phyloP scores from a whole-genome alignment of 1,139 yeast species.

The Suhomyces coccinellae region DNA sequence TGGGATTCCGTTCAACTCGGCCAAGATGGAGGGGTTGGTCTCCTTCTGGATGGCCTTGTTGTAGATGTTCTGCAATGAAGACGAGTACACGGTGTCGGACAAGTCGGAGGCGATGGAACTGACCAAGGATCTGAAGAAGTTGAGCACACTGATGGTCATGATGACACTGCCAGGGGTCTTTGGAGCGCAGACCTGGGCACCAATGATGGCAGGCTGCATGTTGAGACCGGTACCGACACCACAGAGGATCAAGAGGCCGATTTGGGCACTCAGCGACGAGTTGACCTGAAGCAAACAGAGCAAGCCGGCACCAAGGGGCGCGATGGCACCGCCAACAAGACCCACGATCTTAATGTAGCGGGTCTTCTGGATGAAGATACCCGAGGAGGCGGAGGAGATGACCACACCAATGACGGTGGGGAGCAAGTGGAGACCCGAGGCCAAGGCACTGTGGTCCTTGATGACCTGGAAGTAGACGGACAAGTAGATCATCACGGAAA shows the following conservation, averaged over 20 bases:
- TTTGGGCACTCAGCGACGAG: slow-evolving; percentile 27
- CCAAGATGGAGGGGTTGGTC: slow-evolving; percentile 4
- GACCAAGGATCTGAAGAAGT: slow-evolving; percentile 33
- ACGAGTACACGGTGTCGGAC: slow-evolving; percentile 36
- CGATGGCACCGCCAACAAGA: slow-evolving; percentile 26
- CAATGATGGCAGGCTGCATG: slow-evolving; percentile 31
- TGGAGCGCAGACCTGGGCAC: slow-evolving; percentile 39
- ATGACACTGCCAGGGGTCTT: slow-evolving; percentile 38
- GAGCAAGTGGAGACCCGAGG: slow-evolving; percentile 41
- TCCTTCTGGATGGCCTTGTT: slow-evolving; percentile 18
- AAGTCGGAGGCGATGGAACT: slow-evolving; percentile 35
- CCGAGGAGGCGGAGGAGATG: slow-evolving; percentile 29
- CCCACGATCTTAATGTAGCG: slow-evolving; percentile 33
- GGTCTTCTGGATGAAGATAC: slow-evolving; percentile 32
- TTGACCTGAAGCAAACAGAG: slow-evolving; percentile 33
- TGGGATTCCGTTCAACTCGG: slow-evolving; percentile 4
- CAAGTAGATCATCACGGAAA: slow-evolving; percentile 13
- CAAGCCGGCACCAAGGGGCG: slow-evolving; percentile 39
- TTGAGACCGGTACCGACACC: slow-evolving; percentile 35
- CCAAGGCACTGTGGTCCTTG: slow-evolving; percentile 32
- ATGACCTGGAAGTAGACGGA: slow-evolving; percentile 42
- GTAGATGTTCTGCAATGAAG: slow-evolving; percentile 26
- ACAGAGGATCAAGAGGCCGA: slow-evolving; percentile 35
- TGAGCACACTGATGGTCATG: slow-evolving; percentile 35
- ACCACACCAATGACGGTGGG: slow-evolving; percentile 40